Percentiles rank a stretch among this genome's conserved stretches.
Conservation (phyloP, 306 rosid species). For the Purshia tridentata region DNA sequence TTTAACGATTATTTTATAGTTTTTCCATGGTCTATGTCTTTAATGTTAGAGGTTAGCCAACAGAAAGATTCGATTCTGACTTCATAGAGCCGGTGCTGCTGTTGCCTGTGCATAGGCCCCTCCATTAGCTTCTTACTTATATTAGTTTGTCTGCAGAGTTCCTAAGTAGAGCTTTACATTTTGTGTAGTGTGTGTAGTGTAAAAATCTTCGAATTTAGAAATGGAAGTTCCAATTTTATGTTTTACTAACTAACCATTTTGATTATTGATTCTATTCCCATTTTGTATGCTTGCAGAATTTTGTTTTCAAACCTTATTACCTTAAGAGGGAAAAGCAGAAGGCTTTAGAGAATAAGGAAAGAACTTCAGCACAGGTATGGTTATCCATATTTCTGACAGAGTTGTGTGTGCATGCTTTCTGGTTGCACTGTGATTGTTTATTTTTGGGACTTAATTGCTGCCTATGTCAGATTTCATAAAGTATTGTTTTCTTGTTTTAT, state of each 20-base stretch:
- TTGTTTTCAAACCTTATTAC: constrained; percentile 73
- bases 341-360: constrained; percentile 69
- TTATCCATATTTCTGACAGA: background rate
- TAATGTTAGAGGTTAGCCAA: too few species aligned
- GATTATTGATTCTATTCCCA: constrained; percentile 5
- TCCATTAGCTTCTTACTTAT: background rate
- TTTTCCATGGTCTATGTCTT: background rate
- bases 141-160: constrained; percentile 5
- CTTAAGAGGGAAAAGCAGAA: constrained; percentile 74
- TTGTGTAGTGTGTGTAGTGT: background rate
- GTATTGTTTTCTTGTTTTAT: background rate
- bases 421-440: background rate
- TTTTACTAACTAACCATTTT: background rate
- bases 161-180: background rate
- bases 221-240: background rate
- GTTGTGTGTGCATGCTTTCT: background rate
- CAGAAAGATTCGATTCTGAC: too few species aligned
- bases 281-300: constrained; percentile 57
- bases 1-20: background rate
- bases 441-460: background rate
- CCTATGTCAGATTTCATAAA: background rate
- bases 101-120: too few species aligned
- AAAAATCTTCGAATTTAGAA: background rate
- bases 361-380: constrained; percentile 70
- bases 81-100: too few species aligned